Percentiles rank a stretch among this genome's conserved stretches.
phyloP scores from a whole-genome alignment of 2,329 filamentous ascomycete genomes.

The Trichophyton benhamiae region DNA sequence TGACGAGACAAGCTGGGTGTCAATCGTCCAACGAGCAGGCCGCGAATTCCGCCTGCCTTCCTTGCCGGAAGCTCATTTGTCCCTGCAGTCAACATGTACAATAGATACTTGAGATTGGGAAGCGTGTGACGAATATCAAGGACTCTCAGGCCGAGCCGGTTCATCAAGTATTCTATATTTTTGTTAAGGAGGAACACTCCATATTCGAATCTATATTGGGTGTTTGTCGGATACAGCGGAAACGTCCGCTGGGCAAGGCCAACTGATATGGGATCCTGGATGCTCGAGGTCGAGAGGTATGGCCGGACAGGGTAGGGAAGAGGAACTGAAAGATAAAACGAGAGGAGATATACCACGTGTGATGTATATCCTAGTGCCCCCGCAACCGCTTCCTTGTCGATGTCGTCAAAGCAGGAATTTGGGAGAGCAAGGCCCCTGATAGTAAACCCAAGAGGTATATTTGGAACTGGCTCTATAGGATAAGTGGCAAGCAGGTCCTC shows the following conservation, averaged over 20 bases:
- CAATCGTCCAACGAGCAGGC: slow-evolving; percentile 28
- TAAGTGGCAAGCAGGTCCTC: slow-evolving; percentile 71
- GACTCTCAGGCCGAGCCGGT: slow-evolving; percentile 58
- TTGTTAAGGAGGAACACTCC: slow-evolving; percentile 95
- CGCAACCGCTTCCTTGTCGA: slow-evolving; percentile 54
- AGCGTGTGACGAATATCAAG: slow-evolving; percentile 85
- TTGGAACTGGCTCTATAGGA: slow-evolving; percentile 57
- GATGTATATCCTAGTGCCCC: slow-evolving; percentile 73
- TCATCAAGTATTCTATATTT: slow-evolving; percentile 63
- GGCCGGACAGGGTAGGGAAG: slow-evolving; percentile 69
- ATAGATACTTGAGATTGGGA: slow-evolving; percentile 82
- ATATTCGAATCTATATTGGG: slow-evolving; percentile 89
- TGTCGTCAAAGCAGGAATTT: slow-evolving; percentile 64
- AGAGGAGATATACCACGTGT: slow-evolving; percentile 60
- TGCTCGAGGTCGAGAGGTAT: slow-evolving; percentile 60
- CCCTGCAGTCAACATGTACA: slow-evolving; percentile 80
- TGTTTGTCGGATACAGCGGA: slow-evolving; percentile 62
- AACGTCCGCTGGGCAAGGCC: slow-evolving; percentile 53
- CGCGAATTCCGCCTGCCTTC: slow-evolving; percentile 42
- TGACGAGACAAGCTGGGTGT: slow-evolving; percentile 28
- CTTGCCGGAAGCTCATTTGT: slow-evolving; percentile 47
- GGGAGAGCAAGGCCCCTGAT: slow-evolving; percentile 69
- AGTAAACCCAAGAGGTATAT: slow-evolving; percentile 62
- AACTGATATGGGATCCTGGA: slow-evolving; percentile 58
- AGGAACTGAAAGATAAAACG: slow-evolving; percentile 67